Conservation (phyloP, 768 basidiomycete species). For the Dacryopinax primogenitus region DNA sequence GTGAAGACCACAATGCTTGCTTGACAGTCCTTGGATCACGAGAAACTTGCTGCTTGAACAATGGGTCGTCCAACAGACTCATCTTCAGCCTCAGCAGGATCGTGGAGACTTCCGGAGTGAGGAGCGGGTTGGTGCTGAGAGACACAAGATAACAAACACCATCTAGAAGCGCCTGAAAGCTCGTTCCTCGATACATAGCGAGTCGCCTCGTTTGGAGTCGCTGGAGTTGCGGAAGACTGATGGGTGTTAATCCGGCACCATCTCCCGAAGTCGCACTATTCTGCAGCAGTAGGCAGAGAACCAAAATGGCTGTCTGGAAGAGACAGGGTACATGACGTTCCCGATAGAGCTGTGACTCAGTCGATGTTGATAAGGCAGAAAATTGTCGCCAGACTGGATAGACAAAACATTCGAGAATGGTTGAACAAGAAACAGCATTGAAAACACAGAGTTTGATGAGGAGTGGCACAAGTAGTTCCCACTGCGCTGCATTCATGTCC, state of each 20-base stretch:
- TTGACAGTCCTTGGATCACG: background rate
- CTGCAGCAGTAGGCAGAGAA: background rate
- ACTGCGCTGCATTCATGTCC: background rate
- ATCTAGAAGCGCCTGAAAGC: conserved; percentile 1
- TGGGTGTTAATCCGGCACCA: background rate
- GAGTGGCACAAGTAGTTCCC: background rate
- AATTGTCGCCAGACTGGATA: conserved; percentile 4
- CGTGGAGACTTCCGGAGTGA: background rate
- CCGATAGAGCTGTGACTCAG: background rate
- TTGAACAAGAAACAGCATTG: background rate
- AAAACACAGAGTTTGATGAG: conserved; percentile 5
- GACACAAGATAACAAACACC: background rate
- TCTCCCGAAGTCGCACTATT: background rate
- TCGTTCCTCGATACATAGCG: background rate
- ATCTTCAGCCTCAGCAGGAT: background rate
- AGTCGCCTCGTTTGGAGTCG: background rate
- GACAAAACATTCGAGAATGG: conserved; percentile 2
- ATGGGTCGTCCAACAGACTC: background rate
- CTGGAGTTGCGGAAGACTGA: background rate
- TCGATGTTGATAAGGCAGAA: background rate
- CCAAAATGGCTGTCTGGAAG: background rate
- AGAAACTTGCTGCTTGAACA: conserved; percentile 6
- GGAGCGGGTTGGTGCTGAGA: background rate
- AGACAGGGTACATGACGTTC: background rate
- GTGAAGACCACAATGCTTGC: background rate